These are phyloP conservation scores for Aspergillus spinulosporus DNA, from an alignment of 2,329 filamentous ascomycete species.

Conservation along the genomic window DNA sequence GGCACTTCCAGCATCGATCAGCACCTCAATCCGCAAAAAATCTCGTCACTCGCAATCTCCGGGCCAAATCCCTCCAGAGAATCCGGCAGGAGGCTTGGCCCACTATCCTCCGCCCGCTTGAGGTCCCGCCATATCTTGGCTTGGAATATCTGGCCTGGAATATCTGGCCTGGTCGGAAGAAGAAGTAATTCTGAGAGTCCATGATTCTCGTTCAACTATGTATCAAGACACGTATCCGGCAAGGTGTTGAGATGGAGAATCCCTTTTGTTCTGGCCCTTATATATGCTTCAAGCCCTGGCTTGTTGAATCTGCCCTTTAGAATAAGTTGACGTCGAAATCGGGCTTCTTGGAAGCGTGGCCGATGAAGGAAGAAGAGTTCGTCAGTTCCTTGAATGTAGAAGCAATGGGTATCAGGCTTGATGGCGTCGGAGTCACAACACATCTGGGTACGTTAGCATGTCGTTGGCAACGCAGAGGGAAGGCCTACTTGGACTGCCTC, in stretches of 20 bases:
- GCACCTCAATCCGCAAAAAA: slow-evolving; percentile 8
- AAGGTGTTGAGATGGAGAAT: not conserved
- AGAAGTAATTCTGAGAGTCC: slow-evolving; percentile 31
- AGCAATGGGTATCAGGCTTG: slow-evolving; percentile 1
- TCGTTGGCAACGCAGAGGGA: not conserved
- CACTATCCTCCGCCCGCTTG: slow-evolving; percentile 5
- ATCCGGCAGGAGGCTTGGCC: not conserved
- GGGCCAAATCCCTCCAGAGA: slow-evolving; percentile 1
- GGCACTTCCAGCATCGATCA: slow-evolving; percentile 8
- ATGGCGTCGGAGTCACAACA: not conserved
- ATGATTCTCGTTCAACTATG: not conserved
- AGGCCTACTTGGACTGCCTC: slow-evolving; percentile 8
- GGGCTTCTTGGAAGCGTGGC: slow-evolving; percentile 3
- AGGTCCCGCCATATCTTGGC: slow-evolving; percentile 34
- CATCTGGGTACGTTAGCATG: not conserved
- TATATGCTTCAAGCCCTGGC: not conserved
- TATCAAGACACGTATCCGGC: not conserved
- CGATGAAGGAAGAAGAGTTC: not conserved
- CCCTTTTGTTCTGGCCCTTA: not conserved
- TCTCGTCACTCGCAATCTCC: slow-evolving; percentile 4
- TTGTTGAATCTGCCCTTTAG: not conserved
- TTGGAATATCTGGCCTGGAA: slow-evolving; percentile 32
- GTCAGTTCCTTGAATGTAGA: slow-evolving; percentile 1
- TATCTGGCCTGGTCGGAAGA: slow-evolving; percentile 31
- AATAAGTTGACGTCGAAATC: slow-evolving; percentile 2